Evolutionary conservation across 2,329 filamentous ascomycete genomes (phyloP).

Genomic region (Neonectria neomacrospora): DNA sequence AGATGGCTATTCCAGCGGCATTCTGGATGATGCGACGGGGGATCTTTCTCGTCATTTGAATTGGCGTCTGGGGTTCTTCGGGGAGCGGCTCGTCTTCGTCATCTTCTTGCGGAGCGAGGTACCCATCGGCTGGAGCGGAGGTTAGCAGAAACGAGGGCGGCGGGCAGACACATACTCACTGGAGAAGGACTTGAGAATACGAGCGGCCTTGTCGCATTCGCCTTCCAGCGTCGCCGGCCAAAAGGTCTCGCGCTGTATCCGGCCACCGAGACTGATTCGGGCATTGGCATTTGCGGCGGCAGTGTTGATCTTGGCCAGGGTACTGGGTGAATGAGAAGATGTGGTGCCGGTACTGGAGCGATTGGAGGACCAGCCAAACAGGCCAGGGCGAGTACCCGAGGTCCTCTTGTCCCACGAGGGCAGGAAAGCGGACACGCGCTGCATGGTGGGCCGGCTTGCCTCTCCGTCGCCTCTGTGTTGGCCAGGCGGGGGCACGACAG

Average conservation of each 20-base stretch:
- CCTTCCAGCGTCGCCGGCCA: constrained; percentile 88
- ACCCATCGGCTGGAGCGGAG: constrained; percentile 62
- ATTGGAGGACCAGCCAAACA: constrained; percentile 58
- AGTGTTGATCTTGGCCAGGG: constrained; percentile 50
- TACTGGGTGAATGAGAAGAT: constrained; percentile 33
- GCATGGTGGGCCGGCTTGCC: constrained; percentile 52
- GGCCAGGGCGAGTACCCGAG: constrained; percentile 46
- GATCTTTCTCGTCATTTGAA: constrained; percentile 79
- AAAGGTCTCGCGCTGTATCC: constrained; percentile 71
- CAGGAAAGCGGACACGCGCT: constrained; percentile 57
- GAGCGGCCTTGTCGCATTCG: constrained; percentile 90
- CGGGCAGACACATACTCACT: constrained; percentile 59
- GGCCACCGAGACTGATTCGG: constrained; percentile 31
- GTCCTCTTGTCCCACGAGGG: constrained; percentile 59
- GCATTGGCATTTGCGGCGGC: constrained; percentile 46
- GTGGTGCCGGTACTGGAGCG: constrained; percentile 57
- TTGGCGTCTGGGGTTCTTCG: constrained; percentile 59
- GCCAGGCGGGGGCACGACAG: constrained; percentile 48
- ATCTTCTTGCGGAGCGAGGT: constrained; percentile 59
- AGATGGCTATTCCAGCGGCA: constrained; percentile 90
- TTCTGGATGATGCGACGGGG: constrained; percentile 86
- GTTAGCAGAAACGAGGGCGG: constrained; percentile 31
- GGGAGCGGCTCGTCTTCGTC: constrained; percentile 46
- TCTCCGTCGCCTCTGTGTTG: constrained; percentile 50
- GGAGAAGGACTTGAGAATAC: constrained; percentile 91